Evolutionary conservation across 2,329 filamentous ascomycete genomes (phyloP).

Genomic region (Orbilia quercus): DNA sequence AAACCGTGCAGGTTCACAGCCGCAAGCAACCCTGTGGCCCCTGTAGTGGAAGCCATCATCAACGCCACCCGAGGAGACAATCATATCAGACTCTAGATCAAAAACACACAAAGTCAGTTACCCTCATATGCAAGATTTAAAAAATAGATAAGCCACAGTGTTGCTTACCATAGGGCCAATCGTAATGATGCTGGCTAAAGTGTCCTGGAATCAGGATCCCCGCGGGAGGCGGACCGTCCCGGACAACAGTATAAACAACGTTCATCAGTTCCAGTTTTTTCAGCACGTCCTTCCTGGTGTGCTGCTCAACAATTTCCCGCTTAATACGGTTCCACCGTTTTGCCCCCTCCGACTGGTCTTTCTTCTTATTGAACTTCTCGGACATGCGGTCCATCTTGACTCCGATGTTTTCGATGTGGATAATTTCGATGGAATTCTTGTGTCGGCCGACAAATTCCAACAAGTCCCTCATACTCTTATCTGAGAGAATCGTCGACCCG

Average conservation of each 20-base stretch:
- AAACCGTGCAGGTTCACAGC: constrained; percentile 2
- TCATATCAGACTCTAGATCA: constrained; percentile 9
- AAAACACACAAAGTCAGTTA: neutral
- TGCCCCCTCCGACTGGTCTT: neutral
- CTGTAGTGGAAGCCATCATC: neutral
- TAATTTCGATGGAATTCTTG: neutral
- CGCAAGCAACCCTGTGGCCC: neutral
- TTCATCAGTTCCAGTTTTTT: neutral
- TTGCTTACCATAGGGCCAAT: constrained; percentile 39
- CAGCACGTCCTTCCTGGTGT: neutral
- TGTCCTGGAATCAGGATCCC: neutral
- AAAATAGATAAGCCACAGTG: neutral
- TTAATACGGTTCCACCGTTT: constrained; percentile 6
- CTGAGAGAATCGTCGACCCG: neutral
- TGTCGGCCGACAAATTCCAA: constrained; percentile 19
- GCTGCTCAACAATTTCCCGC: neutral
- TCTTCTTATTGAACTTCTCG: too few relatives aligned
- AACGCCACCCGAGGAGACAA: neutral
- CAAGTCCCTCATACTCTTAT: neutral
- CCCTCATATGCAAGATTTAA: neutral
- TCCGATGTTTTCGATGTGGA: constrained; percentile 8
- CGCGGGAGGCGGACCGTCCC: constrained; percentile 1
- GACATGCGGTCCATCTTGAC: neutral
- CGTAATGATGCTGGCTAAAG: constrained; percentile 1
- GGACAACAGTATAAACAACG: constrained; percentile 9